Evolutionary conservation across 2,329 filamentous ascomycete species (phyloP).

Genomic region (Xylariaceae sp.): DNA sequence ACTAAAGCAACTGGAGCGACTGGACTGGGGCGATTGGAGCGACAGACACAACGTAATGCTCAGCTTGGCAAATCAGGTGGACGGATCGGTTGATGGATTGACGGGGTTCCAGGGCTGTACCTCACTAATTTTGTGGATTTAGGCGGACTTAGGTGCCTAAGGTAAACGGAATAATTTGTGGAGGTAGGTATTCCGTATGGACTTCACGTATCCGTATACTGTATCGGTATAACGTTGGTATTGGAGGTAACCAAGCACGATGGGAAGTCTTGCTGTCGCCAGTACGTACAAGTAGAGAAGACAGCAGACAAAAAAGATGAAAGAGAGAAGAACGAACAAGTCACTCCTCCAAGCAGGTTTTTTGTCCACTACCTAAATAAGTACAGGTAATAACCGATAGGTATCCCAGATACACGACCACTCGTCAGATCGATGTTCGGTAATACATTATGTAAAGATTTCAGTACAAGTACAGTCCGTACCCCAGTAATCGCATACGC

Average conservation of each 20-base stretch:
- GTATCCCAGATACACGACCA: too few species aligned
- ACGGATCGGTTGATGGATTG: background rate
- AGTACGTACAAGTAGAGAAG: too few species aligned
- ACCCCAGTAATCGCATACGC: too few species aligned
- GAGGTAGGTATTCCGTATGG: background rate
- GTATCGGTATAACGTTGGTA: background rate
- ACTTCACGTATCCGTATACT: background rate
- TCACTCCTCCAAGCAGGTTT: too few species aligned
- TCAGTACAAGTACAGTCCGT: too few species aligned
- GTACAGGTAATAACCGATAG: too few species aligned
- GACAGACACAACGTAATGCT: slow-evolving; percentile 18
- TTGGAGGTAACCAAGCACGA: background rate
- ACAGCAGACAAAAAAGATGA: too few species aligned
- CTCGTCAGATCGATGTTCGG: too few species aligned
- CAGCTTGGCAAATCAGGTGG: slow-evolving; percentile 11
- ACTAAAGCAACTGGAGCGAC: background rate
- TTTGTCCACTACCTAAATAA: too few species aligned
- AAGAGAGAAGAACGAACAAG: too few species aligned
- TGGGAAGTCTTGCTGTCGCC: background rate
- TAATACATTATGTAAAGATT: too few species aligned
- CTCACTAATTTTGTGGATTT: background rate
- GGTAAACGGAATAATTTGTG: background rate
- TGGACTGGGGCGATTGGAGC: background rate
- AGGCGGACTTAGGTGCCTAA: background rate
- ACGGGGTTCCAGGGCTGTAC: slow-evolving; percentile 3